These are phyloP conservation scores for Neopestalotiopsis rosae DNA, from an alignment of 2,329 filamentous ascomycete genomes.

Conservation along the genomic window DNA sequence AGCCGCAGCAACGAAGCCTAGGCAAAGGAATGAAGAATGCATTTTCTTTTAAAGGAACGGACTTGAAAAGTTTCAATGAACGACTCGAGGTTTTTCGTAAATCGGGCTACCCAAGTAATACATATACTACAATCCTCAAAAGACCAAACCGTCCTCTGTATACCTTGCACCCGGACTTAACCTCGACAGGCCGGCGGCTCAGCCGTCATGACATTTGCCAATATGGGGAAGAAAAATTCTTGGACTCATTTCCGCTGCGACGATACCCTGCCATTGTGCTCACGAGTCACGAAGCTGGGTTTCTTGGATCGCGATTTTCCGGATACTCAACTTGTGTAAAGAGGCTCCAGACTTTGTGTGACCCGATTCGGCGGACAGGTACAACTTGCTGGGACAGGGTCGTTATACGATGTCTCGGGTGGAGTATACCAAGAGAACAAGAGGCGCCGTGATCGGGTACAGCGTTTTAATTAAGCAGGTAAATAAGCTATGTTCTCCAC, in stretches of 20 bases:
- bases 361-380: neutral
- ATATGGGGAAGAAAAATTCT: neutral
- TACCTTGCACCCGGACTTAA: neutral
- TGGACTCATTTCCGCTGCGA: neutral
- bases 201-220: neutral
- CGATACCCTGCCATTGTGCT: neutral
- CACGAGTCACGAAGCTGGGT: neutral
- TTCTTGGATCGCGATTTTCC: neutral
- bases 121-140: neutral
- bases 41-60: slow-evolving; percentile 7
- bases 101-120: neutral
- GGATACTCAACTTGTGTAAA: neutral
- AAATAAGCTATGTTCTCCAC: neutral
- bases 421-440: slow-evolving; percentile 3
- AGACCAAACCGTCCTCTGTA: neutral
- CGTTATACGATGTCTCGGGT: neutral
- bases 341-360: neutral
- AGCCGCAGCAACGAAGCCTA: slow-evolving; percentile 30
- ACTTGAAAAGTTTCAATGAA: neutral
- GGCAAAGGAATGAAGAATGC: slow-evolving; percentile 13
- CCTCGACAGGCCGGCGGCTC: neutral
- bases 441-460: neutral
- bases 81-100: neutral
- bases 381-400: neutral
- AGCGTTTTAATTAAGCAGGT: slow-evolving; percentile 14